A percentile compares a stretch with the other conserved stretches of the same genome.
phyloP scores from a whole-genome alignment of 2,329 filamentous ascomycete genomes.

The Ophiosphaerella herpotricha region DNA sequence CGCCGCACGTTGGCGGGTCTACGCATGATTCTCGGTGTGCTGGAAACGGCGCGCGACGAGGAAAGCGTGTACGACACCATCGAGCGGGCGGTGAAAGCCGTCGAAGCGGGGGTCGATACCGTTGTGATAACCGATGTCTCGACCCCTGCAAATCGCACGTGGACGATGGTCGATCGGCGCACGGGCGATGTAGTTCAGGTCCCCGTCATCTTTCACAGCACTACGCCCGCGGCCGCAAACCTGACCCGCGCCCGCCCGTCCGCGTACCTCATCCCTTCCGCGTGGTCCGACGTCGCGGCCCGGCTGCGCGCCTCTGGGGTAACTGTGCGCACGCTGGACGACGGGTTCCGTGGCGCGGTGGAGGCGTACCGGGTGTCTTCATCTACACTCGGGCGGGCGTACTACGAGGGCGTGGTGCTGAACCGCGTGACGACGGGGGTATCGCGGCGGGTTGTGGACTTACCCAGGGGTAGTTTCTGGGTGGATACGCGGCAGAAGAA shows the following conservation, averaged over 20 bases:
- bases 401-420: slow-evolving; percentile 43
- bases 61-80: slow-evolving; percentile 33
- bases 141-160: slow-evolving; percentile 33
- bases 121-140: slow-evolving; percentile 42
- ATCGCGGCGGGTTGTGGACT: slow-evolving; percentile 24
- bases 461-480: slow-evolving; percentile 42
- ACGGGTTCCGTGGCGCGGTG: slow-evolving; percentile 36
- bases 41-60: slow-evolving; percentile 40
- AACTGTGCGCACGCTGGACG: slow-evolving; percentile 33
- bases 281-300: slow-evolving; percentile 41
- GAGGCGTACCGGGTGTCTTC: slow-evolving; percentile 43
- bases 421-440: slow-evolving; percentile 39
- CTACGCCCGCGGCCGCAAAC: slow-evolving; percentile 42
- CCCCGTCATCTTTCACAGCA: slow-evolving; percentile 40
- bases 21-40: slow-evolving; percentile 40
- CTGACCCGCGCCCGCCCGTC: slow-evolving; percentile 39
- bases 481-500: slow-evolving; percentile 45
- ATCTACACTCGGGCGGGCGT: slow-evolving; percentile 28
- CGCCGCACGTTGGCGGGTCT: slow-evolving; percentile 40
- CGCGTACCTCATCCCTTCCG: slow-evolving; percentile 44
- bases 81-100: slow-evolving; percentile 30
- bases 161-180: slow-evolving; percentile 40
- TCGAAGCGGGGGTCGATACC: slow-evolving; percentile 28
- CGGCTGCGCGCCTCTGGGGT: slow-evolving; percentile 41
- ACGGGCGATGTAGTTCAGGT: slow-evolving; percentile 39